These are phyloP conservation scores for Adansonia digitata DNA, from an alignment of 345 rosid genomes.

Conservation along the genomic window DNA sequence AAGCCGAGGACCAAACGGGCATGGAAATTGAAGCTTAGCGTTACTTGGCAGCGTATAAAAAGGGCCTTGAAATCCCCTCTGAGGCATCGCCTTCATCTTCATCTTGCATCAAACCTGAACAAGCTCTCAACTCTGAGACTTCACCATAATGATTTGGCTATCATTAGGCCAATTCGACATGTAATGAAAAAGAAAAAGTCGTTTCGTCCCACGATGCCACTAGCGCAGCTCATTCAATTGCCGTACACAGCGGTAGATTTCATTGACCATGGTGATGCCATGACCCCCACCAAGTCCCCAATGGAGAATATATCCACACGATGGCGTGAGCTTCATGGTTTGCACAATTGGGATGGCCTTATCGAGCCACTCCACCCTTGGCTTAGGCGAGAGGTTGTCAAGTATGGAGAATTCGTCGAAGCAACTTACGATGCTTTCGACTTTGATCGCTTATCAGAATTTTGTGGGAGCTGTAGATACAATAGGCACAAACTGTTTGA, in stretches of 20 bases:
- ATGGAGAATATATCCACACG: slow-evolving; percentile 35
- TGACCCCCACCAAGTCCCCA: slow-evolving; percentile 60
- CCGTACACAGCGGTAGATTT: slow-evolving; percentile 43
- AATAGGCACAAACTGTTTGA: slow-evolving; percentile 50
- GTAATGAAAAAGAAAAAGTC: slow-evolving; percentile 22
- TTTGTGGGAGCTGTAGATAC: slow-evolving; percentile 58
- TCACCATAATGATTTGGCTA: neutral
- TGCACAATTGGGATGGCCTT: slow-evolving; percentile 45
- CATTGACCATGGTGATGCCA: slow-evolving; percentile 42
- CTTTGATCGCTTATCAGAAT: slow-evolving; percentile 55
- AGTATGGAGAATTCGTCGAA: slow-evolving; percentile 58
- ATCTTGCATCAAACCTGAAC: slow-evolving; percentile 24
- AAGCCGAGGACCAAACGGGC: slow-evolving; percentile 23
- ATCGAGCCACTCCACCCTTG: slow-evolving; percentile 54
- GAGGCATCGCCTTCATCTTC: slow-evolving; percentile 25
- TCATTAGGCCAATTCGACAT: slow-evolving; percentile 9
- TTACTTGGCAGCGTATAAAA: slow-evolving; percentile 38
- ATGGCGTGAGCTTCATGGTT: slow-evolving; percentile 52
- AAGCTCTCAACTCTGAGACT: slow-evolving; percentile 23
- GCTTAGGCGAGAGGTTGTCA: slow-evolving; percentile 49
- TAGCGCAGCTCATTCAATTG: slow-evolving; percentile 37
- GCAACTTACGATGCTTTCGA: slow-evolving; percentile 64
- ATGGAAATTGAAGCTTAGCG: slow-evolving; percentile 36
- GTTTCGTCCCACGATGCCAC: slow-evolving; percentile 26
- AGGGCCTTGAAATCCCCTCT: slow-evolving; percentile 13